These are phyloP conservation scores for Pseudogymnoascus verrucosus DNA, from an alignment of 2,329 filamentous ascomycete species.

Conservation along the genomic window DNA sequence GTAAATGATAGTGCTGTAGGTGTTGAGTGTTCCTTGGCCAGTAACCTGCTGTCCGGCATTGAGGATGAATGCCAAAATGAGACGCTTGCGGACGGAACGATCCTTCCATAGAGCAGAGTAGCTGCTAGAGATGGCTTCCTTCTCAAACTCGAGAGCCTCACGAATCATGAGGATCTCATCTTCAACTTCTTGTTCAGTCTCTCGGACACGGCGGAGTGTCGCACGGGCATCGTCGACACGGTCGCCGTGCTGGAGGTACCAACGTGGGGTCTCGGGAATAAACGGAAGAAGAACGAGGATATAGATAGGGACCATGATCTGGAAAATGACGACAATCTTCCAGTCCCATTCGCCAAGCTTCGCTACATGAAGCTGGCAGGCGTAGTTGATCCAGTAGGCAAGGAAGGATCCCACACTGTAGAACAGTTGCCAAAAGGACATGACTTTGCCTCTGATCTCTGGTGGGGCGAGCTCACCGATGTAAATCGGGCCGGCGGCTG, in stretches of 20 bases:
- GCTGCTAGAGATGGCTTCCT: constrained; percentile 54
- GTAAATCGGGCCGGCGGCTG: constrained; percentile 60
- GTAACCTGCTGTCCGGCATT: constrained; percentile 67
- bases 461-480: constrained; percentile 60
- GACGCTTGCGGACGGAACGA: constrained; percentile 51
- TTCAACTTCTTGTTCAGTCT: constrained; percentile 57
- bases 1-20: constrained; percentile 67
- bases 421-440: constrained; percentile 64
- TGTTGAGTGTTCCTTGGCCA: constrained; percentile 65
- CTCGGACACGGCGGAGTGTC: constrained; percentile 52
- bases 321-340: constrained; percentile 66
- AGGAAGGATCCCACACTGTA: constrained; percentile 59
- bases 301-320: constrained; percentile 56
- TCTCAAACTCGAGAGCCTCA: constrained; percentile 64
- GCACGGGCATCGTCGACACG: constrained; percentile 52
- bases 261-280: constrained; percentile 61
- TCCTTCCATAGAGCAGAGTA: constrained; percentile 65
- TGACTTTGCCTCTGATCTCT: constrained; percentile 57
- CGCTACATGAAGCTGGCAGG: constrained; percentile 45
- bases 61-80: constrained; percentile 56
- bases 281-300: constrained; percentile 56
- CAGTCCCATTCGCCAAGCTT: constrained; percentile 63
- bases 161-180: constrained; percentile 57
- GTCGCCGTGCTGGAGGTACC: constrained; percentile 55
- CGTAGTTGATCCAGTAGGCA: constrained; percentile 59